These are phyloP conservation scores for Leucoagaricus sp. DNA, from an alignment of 1,284 basidiomycete species.

Conservation along the genomic window DNA sequence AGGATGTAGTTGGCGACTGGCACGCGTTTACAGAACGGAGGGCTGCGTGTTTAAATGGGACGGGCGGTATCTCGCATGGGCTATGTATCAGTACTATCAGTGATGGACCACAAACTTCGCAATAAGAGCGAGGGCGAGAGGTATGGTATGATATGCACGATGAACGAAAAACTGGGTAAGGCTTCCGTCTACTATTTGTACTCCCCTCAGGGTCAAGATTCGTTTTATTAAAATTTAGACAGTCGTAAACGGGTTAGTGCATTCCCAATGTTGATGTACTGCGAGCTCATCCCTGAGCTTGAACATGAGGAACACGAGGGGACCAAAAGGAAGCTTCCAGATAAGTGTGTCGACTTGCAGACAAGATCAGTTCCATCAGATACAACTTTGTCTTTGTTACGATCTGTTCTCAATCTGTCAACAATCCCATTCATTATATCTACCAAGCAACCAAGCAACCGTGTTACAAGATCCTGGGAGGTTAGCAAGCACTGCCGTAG, in stretches of 20 bases:
- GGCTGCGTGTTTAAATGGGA: constrained; percentile 12
- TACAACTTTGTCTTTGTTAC: not conserved
- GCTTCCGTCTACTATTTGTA: not conserved
- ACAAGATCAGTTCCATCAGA: not conserved
- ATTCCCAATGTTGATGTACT: not conserved
- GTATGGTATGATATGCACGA: not conserved
- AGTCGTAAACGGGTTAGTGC: not conserved
- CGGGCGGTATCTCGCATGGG: constrained; percentile 12
- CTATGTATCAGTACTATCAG: not conserved
- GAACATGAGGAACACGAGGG: not conserved
- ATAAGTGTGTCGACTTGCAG: not conserved
- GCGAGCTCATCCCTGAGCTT: not conserved
- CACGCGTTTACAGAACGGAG: constrained; percentile 1
- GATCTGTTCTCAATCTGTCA: not conserved
- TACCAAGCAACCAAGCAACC: not conserved
- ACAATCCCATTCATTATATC: not conserved
- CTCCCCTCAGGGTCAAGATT: not conserved
- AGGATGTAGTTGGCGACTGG: not conserved
- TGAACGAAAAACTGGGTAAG: not conserved
- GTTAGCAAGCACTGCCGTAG: no score
- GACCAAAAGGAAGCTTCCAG: not conserved
- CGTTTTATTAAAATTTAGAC: not conserved
- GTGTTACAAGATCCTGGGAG: not conserved
- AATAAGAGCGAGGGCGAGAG: not conserved
- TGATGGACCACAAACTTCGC: not conserved